Evolutionary conservation across 2,329 filamentous ascomycete genomes (phyloP), one percentile per base, ranked within the genome.

Genomic region (Davidsoniella virescens): DNA sequence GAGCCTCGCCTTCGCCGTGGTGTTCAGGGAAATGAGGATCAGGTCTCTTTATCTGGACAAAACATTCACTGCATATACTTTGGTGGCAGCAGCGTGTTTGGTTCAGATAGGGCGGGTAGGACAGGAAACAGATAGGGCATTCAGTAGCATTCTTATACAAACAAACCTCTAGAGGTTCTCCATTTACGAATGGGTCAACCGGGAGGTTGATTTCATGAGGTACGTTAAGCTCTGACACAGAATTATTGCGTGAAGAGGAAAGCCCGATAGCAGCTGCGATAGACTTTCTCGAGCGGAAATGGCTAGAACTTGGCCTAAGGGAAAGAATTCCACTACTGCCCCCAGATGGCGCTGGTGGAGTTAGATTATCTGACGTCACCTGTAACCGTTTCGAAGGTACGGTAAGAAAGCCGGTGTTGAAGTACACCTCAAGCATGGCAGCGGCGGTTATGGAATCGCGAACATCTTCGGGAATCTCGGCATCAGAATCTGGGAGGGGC

Each of bases 51-150:
- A 98, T 98, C 64, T 98, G 92, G 3, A 98, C 92, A 60, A 98
- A 98, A 64, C 92, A 98, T 67, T 98, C 92, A 40, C 88, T 96
- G 66, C 92, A 98, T 55, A 98, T 96, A 5, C 84, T 74, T 62
- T 98, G 92, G 59, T 94, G 87, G 64, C 92, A 98, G 62, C 92
- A 98, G 56, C 92, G 75, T 0, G 92, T 98, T 56, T 81, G 83
- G 66, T 98, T 98, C 26, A 98, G 72, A 61, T 93, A 93, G 3
- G 87, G 87, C 0, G 92, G 92, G 57, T 96, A 98, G 58, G 87
- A 93, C 49, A 96, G 71, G 62, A 96, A 94, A 68, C 92, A 98
- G 55, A 98, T 94, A 4, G 92, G 90, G 59, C 92, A 98, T 62
- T 98, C 92, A 5, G 71, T 68, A 3, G 87, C 82, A 57, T 94